Base-by-base conservation (phyloP, 2,329 filamentous ascomycete species). In the Aspergillus floridensis region DNA sequence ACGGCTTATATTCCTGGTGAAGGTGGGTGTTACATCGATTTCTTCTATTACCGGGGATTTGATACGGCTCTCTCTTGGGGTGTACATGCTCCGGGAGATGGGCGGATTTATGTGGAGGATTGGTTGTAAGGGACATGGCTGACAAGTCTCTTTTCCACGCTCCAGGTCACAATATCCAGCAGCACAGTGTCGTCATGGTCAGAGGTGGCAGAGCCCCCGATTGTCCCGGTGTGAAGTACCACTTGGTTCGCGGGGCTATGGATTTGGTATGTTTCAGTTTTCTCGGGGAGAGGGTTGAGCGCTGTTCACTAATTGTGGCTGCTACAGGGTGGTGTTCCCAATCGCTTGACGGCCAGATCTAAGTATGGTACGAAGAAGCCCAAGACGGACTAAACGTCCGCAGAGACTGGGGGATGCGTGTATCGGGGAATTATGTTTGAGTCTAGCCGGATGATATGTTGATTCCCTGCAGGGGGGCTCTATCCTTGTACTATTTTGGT, bases 361-460 rank as follows among this genome's bases (percentile, higher is more conserved):
- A 99, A 99, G 80, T 99, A 96, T 74, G 95, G 95, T 62, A 96
- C 95, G 53, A 99, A 99, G 88, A 98, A 97, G 82, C 93, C 95
- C 0, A 98, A 98, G 88, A 87, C 87, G 76, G 87, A 88, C 22
- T 82, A 72, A 61, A 55, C 14, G 5, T 32, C 19, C 21, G 11
- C 3, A 22, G 14, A 16, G 12, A 12, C 11, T 29, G 19, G 21
- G 22, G n/a, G 22, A 4, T 16, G 48, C 41, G 38, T 7, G 8
- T 4, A 5, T 32, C 24, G 32, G 29, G 44, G 7, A 44, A 32
- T 32, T 44, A 38, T 53, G 26, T 22, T 44, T 47, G 26, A 16
- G 32, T 35, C 11, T 10, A 16, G 32, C 32, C 12, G 11, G 32
- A 35, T 41, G 4, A 26, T 38, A 38, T 53, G 3, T 21, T 48